Evolutionary conservation across 805 yeast species (phyloP).

Genomic region (Wickerhamomyces tratensis): DNA sequence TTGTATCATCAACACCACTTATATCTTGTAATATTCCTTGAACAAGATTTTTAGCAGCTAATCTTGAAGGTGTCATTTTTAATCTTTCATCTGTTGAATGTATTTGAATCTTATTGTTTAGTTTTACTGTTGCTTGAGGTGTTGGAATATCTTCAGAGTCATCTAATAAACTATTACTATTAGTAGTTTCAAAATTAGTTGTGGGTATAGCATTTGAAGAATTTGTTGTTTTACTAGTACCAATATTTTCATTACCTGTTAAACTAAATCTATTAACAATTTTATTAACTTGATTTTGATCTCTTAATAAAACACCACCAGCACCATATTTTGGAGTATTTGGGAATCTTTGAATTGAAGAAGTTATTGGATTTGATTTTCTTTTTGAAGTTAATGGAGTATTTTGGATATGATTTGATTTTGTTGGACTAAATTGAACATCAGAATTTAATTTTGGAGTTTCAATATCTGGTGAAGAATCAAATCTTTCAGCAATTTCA

Average conservation of each 20-base stretch:
- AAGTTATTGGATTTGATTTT: no score
- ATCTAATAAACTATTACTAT: slow-evolving; percentile 4
- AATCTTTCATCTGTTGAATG: background rate
- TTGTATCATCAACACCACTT: slow-evolving; percentile 11
- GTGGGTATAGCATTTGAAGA: background rate
- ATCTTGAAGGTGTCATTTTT: slow-evolving; percentile 11
- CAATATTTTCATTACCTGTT: slow-evolving; percentile 2
- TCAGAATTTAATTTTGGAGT: slow-evolving; percentile 18
- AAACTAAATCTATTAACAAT: slow-evolving; percentile 10
- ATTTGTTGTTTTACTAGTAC: background rate
- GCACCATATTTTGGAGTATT: slow-evolving; percentile 36
- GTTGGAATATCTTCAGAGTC: slow-evolving; percentile 17
- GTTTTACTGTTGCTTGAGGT: slow-evolving; percentile 13
- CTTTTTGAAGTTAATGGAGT: background rate
- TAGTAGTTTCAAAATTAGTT: background rate
- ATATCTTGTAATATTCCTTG: slow-evolving; percentile 15
- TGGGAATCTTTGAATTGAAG: slow-evolving; percentile 30
- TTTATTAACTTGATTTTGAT: slow-evolving; percentile 13
- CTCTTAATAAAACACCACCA: slow-evolving; percentile 23
- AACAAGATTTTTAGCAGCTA: slow-evolving; percentile 16
- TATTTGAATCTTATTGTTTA: no score
- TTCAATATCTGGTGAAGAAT: slow-evolving; percentile 19
- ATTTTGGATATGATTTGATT: background rate
- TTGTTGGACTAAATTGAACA: slow-evolving; percentile 15
- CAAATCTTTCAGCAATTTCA: slow-evolving; percentile 14